Percentiles rank a stretch among this genome's conserved stretches.
phyloP scores from a whole-genome alignment of 768 basidiomycete species.

The Boletales sp. region DNA sequence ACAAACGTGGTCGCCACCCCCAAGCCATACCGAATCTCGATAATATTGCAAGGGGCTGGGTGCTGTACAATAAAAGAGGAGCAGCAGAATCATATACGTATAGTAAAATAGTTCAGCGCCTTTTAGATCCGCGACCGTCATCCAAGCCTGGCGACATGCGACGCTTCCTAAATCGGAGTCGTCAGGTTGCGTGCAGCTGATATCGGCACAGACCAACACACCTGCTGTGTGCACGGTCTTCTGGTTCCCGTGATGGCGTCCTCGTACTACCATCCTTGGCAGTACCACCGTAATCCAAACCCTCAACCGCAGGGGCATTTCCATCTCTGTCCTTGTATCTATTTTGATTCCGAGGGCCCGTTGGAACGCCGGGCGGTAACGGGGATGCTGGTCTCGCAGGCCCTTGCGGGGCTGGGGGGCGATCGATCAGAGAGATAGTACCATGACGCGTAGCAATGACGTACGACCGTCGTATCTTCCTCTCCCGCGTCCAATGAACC shows the following conservation, averaged over 20 bases:
- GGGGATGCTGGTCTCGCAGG: slow-evolving; percentile 80
- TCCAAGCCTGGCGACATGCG: slow-evolving; percentile 70
- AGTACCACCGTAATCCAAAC: slow-evolving; percentile 80
- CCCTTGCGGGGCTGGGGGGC: slow-evolving; percentile 37
- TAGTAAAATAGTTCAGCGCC: slow-evolving; percentile 48
- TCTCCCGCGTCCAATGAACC: slow-evolving; percentile 36
- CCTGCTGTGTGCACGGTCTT: slow-evolving; percentile 62
- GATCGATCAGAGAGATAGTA: slow-evolving; percentile 1
- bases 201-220: slow-evolving; percentile 24
- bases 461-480: slow-evolving; percentile 38
- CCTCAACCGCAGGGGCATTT: slow-evolving; percentile 82
- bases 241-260: slow-evolving; percentile 64
- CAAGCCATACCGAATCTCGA: neutral
- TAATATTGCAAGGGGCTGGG: slow-evolving; percentile 6
- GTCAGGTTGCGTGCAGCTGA: neutral
- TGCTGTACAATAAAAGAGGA: slow-evolving; percentile 25
- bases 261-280: slow-evolving; percentile 42
- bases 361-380: slow-evolving; percentile 82
- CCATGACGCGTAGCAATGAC: slow-evolving; percentile 15
- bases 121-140: slow-evolving; percentile 65
- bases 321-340: slow-evolving; percentile 89
- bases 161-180: slow-evolving; percentile 51
- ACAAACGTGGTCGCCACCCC: neutral
- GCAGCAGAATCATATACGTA: slow-evolving; percentile 18
- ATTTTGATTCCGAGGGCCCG: slow-evolving; percentile 83